phyloP scores from a whole-genome alignment of 192 early-diverging fungal genomes.

The Thamnidium elegans region DNA sequence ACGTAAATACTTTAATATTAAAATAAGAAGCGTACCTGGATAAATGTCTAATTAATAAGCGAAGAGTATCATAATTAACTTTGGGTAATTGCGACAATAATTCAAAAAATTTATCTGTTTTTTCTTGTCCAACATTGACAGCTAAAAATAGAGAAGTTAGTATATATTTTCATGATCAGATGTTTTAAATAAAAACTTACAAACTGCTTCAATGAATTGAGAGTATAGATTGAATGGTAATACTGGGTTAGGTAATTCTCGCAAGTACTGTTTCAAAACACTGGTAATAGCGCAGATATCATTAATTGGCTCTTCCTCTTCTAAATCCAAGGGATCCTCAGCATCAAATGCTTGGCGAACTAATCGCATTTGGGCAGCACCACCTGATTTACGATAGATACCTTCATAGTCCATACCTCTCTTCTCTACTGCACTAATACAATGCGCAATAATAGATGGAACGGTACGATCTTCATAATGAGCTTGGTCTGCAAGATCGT shows the following conservation, averaged over 20 bases:
- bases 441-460: constrained; percentile 66
- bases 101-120: constrained; percentile 45
- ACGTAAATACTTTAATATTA: background rate
- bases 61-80: constrained; percentile 61
- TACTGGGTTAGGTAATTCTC: constrained; percentile 71
- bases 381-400: constrained; percentile 79
- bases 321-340: constrained; percentile 48
- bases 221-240: constrained; percentile 68
- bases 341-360: constrained; percentile 64
- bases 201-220: constrained; percentile 59
- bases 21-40: constrained; percentile 37
- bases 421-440: constrained; percentile 63
- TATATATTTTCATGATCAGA: constrained; percentile 1
- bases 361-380: constrained; percentile 64
- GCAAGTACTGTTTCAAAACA: constrained; percentile 78
- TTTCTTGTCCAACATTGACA: constrained; percentile 32
- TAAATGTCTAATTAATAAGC: constrained; percentile 61
- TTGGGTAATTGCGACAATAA: constrained; percentile 55
- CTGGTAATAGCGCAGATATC: constrained; percentile 80
- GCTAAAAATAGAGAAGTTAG: constrained; percentile 22
- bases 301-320: constrained; percentile 52
- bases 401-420: constrained; percentile 71
- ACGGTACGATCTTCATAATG: constrained; percentile 55
- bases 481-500: constrained; percentile 51
- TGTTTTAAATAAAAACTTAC: constrained; percentile 18